Conservation (phyloP, 768 basidiomycete genomes). For the Leccinum broughii region DNA sequence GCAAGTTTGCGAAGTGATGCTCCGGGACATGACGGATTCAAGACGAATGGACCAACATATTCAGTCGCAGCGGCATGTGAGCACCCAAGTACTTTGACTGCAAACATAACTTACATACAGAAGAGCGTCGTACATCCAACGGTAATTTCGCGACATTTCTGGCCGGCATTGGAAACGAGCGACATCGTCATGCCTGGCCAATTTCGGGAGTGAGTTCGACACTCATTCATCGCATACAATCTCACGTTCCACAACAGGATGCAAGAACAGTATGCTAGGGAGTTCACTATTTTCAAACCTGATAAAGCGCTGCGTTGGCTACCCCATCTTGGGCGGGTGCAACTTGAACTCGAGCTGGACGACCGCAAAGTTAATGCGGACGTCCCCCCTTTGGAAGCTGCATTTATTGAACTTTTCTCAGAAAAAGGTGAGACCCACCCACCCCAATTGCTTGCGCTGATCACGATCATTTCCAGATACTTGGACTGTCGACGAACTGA, state of each 20-base stretch:
- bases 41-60: slow-evolving; percentile 87
- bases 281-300: slow-evolving; percentile 84
- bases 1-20: slow-evolving; percentile 97
- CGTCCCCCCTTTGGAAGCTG: slow-evolving; percentile 87
- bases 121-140: slow-evolving; percentile 82
- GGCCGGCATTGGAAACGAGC: slow-evolving; percentile 82
- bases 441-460: neutral
- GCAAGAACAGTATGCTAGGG: slow-evolving; percentile 72
- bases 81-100: slow-evolving; percentile 21
- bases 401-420: slow-evolving; percentile 84
- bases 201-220: slow-evolving; percentile 62
- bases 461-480: slow-evolving; percentile 41
- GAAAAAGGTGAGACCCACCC: slow-evolving; percentile 49
- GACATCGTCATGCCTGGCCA: slow-evolving; percentile 83
- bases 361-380: slow-evolving; percentile 77
- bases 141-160: slow-evolving; percentile 92
- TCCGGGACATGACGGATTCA: slow-evolving; percentile 96
- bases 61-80: slow-evolving; percentile 67
- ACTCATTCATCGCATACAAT: neutral
- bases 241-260: slow-evolving; percentile 44
- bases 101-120: slow-evolving; percentile 8
- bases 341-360: slow-evolving; percentile 76
- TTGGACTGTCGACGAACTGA: slow-evolving; percentile 74
- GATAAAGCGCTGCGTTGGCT: slow-evolving; percentile 91
- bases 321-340: slow-evolving; percentile 83